These are phyloP conservation scores for Leucosporidium scottii DNA, from an alignment of 768 basidiomycete species.

Conservation along the genomic window DNA sequence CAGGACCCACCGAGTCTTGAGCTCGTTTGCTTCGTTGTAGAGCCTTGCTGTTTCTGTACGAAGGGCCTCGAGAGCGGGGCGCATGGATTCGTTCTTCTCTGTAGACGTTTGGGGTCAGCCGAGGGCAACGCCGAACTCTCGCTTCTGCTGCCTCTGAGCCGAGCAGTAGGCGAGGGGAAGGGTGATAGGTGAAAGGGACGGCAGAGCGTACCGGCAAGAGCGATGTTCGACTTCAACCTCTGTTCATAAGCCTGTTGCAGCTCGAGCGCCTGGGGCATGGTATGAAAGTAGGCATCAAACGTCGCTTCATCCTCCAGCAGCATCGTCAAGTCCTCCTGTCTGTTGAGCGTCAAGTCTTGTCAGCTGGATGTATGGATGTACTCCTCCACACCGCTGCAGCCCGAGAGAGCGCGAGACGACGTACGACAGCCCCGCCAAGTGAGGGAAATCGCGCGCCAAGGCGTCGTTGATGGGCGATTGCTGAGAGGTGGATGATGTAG, in stretches of 20 bases:
- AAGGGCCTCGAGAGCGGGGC: conserved; percentile 66
- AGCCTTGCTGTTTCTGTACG: conserved; percentile 76
- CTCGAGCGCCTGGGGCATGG: background rate
- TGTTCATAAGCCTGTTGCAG: background rate
- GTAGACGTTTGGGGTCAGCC: background rate
- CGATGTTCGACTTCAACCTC: background rate
- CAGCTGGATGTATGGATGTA: too few species aligned
- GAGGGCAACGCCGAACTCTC: too few species aligned
- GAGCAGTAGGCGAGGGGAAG: too few species aligned
- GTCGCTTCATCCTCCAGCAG: background rate
- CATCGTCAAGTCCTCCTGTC: background rate
- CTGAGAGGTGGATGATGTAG: background rate
- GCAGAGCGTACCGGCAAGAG: too few species aligned
- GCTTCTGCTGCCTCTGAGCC: too few species aligned
- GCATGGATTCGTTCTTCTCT: conserved; percentile 71
- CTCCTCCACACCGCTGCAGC: background rate
- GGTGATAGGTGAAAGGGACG: too few species aligned
- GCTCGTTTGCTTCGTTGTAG: conserved; percentile 73
- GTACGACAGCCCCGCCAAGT: background rate
- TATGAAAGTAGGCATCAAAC: background rate
- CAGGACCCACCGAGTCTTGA: conserved; percentile 78
- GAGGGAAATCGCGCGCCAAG: background rate
- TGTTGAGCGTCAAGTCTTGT: too few species aligned
- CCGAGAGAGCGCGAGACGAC: background rate
- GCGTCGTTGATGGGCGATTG: background rate